These are phyloP conservation scores for Naganishia friedmannii DNA, from an alignment of 768 basidiomycete species.

Conservation along the genomic window DNA sequence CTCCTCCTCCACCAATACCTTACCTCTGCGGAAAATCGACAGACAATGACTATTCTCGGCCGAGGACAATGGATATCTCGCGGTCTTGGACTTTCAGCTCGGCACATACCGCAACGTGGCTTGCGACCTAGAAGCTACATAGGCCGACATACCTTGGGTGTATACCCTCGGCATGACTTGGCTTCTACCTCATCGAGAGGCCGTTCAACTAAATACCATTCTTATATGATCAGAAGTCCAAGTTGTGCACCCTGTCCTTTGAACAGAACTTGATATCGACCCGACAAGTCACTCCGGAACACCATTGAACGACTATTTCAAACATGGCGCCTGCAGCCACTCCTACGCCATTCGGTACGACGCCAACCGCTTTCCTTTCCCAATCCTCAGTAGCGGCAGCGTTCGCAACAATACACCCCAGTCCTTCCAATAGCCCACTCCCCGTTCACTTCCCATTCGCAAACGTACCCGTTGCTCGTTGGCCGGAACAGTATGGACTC, in stretches of 20 bases:
- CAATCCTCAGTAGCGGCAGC: not conserved
- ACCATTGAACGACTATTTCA: not conserved
- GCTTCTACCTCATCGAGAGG: not conserved
- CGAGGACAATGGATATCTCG: not conserved
- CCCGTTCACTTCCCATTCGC: not conserved
- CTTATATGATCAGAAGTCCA: not conserved
- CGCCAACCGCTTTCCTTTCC: not conserved
- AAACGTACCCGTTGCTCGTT: not conserved
- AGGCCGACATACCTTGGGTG: not conserved
- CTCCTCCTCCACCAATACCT: no score
- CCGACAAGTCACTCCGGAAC: not conserved
- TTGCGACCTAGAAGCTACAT: not conserved
- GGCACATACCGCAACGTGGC: not conserved
- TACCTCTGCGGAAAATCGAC: not conserved
- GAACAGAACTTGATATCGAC: not conserved
- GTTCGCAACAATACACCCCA: not conserved
- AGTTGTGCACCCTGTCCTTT: not conserved
- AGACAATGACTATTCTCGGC: constrained; percentile 2
- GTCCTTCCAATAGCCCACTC: not conserved
- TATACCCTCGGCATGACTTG: not conserved
- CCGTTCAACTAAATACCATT: not conserved
- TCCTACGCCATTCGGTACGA: not conserved
- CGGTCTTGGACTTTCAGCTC: no score
- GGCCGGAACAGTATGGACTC: constrained; percentile 10
- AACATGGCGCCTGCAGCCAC: not conserved